Base-by-base conservation (phyloP, 2,329 filamentous ascomycete species). In the Sporothrix inflata region DNA sequence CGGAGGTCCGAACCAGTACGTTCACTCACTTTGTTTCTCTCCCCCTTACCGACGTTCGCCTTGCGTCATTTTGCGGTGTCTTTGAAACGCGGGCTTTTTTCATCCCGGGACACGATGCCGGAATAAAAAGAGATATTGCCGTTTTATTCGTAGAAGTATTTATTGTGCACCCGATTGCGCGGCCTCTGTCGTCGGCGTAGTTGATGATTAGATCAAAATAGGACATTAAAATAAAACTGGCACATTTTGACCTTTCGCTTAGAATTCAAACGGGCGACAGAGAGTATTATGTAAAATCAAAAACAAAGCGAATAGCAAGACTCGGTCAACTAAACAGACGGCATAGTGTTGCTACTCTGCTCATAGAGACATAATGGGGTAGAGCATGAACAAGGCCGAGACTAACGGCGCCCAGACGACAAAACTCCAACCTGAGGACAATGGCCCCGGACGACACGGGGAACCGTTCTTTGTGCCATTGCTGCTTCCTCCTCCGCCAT, bases 1-100 rank as follows among this genome's bases (percentile, higher is more conserved):
- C 65, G 65, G 65, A 68, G 65, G 65, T 68, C 65, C 65, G 65
- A 47, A 5, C 45, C 45, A 49, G 30, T 53, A 11, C 65, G 49
- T 34, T 34, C 42, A 34, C 30, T 19, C 65, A 24, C n/a, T 19
- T 11, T 34, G 5, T 47, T 16, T 30, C 57, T 19, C 16, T 21
- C 9, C 12, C 21, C 34, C 11, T 40, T 42, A 21, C 34, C n/a
- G 19, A 63, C 11, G 24, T 51, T 21, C 21, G 40, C 30, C 40
- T 11, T 51, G 42, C 63, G 42, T 51, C 45, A 47, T 49, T 24
- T n/a, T 38, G 24, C 24, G 27, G 7, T 67, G 42, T 7, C 11
- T 51, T 4, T 51, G 63, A 69, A 53, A 69, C 66, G 12, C 30
- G 45, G 45, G 21, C 57, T 51, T 7, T 55, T 34, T 5, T 40